A percentile compares a stretch with the other conserved stretches of the same genome.
Conservation (phyloP, 108 stramenopile species). For the Asterionellopsis glacialis region DNA sequence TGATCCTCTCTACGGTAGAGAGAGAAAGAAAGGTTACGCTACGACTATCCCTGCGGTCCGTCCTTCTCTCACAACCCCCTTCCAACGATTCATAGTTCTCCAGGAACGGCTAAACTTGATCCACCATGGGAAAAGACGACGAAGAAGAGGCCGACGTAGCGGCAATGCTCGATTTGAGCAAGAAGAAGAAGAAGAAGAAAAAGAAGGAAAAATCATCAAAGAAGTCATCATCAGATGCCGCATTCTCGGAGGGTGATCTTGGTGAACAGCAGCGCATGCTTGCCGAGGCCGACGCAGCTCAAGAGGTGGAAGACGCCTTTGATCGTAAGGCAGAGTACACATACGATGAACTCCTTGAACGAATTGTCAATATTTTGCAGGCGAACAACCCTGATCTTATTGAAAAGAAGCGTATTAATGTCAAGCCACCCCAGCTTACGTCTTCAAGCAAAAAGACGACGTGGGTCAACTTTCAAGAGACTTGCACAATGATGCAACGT, state of each 20-base stretch:
- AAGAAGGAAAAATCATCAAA: slow-evolving; percentile 53
- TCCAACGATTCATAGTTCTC: too few relatives aligned
- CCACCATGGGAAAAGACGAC: slow-evolving; percentile 1
- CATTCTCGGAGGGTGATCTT: slow-evolving; percentile 11
- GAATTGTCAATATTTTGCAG: slow-evolving; percentile 65
- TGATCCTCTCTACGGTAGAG: too few relatives aligned
- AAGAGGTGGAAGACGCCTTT: slow-evolving; percentile 38
- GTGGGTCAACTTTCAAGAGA: slow-evolving; percentile 99
- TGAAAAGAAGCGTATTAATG: slow-evolving; percentile 78
- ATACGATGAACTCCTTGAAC: slow-evolving; percentile 60
- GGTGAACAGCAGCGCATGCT: slow-evolving; percentile 59
- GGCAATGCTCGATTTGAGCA: slow-evolving; percentile 83
- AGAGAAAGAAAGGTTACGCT: too few relatives aligned
- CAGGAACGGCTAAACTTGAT: too few relatives aligned
- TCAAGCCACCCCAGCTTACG: slow-evolving; percentile 92
- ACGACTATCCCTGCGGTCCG: too few relatives aligned
- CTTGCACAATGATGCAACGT: slow-evolving; percentile 97
- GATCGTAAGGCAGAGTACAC: slow-evolving; percentile 56
- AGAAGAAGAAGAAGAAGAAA: slow-evolving; percentile 91
- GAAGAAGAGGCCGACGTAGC: slow-evolving; percentile 83
- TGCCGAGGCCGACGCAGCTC: too few relatives aligned
- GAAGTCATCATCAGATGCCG: slow-evolving; percentile 11
- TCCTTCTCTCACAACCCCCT: too few relatives aligned
- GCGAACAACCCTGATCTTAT: slow-evolving; percentile 85
- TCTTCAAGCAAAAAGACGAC: slow-evolving; percentile 94